Evolutionary conservation across 495 filamentous ascomycete species (phyloP).

Genomic region (Penicillium argentinense): DNA sequence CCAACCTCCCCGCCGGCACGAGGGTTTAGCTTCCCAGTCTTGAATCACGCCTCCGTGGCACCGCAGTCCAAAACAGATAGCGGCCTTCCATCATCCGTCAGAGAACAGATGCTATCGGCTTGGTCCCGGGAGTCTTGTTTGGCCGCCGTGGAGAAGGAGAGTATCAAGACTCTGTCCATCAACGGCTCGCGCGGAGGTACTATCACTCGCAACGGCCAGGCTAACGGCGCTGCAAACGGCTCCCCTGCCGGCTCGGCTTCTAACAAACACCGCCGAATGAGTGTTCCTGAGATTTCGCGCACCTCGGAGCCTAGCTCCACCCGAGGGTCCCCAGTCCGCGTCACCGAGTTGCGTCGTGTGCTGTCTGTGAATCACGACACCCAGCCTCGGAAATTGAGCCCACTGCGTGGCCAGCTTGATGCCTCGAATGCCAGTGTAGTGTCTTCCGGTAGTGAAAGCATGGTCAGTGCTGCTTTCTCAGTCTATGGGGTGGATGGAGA

Average conservation of each 20-base stretch:
- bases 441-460: conserved; percentile 49
- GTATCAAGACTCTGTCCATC: conserved; percentile 65
- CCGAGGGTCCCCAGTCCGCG: conserved; percentile 68
- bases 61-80: conserved; percentile 32
- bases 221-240: conserved; percentile 51
- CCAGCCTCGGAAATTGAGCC: conserved; percentile 37
- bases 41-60: conserved; percentile 36
- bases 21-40: conserved; percentile 58
- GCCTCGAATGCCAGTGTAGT: conserved; percentile 36
- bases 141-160: conserved; percentile 63
- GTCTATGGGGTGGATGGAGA: conserved; percentile 39
- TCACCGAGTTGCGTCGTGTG: conserved; percentile 83
- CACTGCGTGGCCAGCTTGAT: conserved; percentile 38
- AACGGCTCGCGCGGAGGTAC: conserved; percentile 69
- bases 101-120: conserved; percentile 69
- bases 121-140: conserved; percentile 77
- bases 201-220: conserved; percentile 53
- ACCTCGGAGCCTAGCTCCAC: conserved; percentile 55
- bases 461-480: conserved; percentile 42
- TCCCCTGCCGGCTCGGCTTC: conserved; percentile 31
- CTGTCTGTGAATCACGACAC: conserved; percentile 52
- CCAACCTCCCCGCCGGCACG: conserved; percentile 71
- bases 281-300: conserved; percentile 48
- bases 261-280: conserved; percentile 36
- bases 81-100: conserved; percentile 44